Percentiles rank a stretch among this genome's conserved stretches.
Evolutionary conservation across 768 basidiomycete species (phyloP).

Genomic region (Tylopilus sp.): DNA sequence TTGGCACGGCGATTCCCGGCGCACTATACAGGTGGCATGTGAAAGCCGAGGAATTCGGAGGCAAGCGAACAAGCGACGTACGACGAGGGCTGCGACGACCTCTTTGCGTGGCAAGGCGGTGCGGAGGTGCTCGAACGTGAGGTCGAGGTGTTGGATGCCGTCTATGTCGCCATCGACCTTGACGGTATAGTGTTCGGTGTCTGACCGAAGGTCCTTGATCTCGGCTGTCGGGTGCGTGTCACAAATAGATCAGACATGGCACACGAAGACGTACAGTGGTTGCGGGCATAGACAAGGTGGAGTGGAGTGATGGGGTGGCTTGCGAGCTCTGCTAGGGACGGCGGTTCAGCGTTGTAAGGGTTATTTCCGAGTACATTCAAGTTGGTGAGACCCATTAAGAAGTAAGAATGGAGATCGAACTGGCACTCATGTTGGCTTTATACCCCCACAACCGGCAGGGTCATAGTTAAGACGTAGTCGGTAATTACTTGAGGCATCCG

Average conservation of each 20-base stretch:
- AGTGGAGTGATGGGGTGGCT: constrained; percentile 50
- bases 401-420: too few species aligned
- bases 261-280: constrained; percentile 51
- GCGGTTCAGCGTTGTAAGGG: constrained; percentile 73
- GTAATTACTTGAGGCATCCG: too few species aligned
- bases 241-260: neutral
- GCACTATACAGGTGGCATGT: constrained; percentile 38
- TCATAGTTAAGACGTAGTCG: too few species aligned
- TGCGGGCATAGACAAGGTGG: constrained; percentile 65
- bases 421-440: neutral
- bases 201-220: constrained; percentile 21
- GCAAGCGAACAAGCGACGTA: constrained; percentile 31
- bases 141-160: constrained; percentile 7
- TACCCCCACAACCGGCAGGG: too few species aligned
- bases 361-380: constrained; percentile 26
- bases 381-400: constrained; percentile 19
- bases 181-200: constrained; percentile 22
- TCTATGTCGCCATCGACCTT: constrained; percentile 27
- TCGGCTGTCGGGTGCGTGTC: constrained; percentile 16
- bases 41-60: neutral
- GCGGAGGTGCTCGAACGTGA: constrained; percentile 21
- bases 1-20: constrained; percentile 66
- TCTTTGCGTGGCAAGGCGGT: constrained; percentile 18
- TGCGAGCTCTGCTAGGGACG: constrained; percentile 51
- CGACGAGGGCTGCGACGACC: constrained; percentile 57